phyloP scores from a whole-genome alignment of 225 moss, liverwort and hornwort genomes.

The Rhytidiadelphus loreus region DNA sequence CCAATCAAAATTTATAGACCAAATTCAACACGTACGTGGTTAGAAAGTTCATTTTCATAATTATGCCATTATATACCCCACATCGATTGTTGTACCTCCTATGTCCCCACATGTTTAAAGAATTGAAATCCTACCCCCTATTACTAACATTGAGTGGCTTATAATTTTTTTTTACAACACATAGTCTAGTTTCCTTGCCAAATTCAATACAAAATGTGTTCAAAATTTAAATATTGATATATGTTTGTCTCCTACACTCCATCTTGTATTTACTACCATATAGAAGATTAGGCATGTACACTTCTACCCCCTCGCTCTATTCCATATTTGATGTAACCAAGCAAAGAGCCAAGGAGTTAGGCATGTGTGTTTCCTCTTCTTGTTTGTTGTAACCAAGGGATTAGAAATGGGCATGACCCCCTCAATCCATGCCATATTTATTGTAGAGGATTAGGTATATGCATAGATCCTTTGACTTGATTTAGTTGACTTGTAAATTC shows the following conservation, averaged over 20 bases:
- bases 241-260: not conserved
- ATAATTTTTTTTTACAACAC: not conserved
- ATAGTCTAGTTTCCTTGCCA: too few relatives aligned
- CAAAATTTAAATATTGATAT: not conserved
- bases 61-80: rapidly evolving
- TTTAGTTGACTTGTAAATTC: not conserved
- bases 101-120: not conserved
- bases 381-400: not conserved
- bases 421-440: not conserved
- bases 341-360: too few relatives aligned
- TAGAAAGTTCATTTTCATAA: not conserved
- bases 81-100: not conserved
- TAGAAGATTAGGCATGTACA: not conserved
- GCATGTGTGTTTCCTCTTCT: too few relatives aligned
- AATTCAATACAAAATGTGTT: not conserved
- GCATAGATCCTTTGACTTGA: too few relatives aligned
- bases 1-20: too few relatives aligned
- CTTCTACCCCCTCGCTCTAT: not conserved
- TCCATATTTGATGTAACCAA: too few relatives aligned
- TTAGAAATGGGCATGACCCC: not conserved
- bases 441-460: not conserved
- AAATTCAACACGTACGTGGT: not conserved
- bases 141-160: not conserved
- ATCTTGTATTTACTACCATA: not conserved
- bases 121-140: rapidly evolving